Conservation (phyloP, 305 asterid species). For the Fraxinus velutina region DNA sequence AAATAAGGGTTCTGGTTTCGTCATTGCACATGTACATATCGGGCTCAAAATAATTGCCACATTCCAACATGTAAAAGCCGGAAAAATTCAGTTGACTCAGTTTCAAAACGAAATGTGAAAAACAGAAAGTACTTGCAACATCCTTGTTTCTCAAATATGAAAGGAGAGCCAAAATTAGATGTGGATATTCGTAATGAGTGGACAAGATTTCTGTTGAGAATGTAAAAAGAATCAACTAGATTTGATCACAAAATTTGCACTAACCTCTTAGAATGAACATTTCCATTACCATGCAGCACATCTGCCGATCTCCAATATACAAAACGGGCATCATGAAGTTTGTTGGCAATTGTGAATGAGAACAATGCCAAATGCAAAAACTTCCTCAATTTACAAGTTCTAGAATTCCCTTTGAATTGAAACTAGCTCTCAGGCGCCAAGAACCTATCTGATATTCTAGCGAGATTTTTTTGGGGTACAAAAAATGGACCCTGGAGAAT, state of each 20-base stretch:
- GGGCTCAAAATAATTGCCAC: background rate
- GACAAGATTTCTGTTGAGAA: constrained; percentile 8
- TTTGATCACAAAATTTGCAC: constrained; percentile 18
- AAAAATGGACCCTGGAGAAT: constrained; percentile 57
- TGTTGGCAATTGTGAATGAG: constrained; percentile 2
- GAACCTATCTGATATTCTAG: constrained; percentile 24
- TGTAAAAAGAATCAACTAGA: constrained; percentile 16
- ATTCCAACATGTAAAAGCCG: background rate
- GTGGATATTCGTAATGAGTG: constrained; percentile 21
- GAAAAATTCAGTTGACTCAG: background rate
- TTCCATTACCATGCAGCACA: background rate
- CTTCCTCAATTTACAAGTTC: constrained; percentile 36
- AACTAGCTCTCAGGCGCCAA: background rate
- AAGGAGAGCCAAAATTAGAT: constrained; percentile 4
- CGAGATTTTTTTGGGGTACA: constrained; percentile 63
- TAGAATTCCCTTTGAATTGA: background rate
- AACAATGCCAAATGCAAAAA: constrained; percentile 12
- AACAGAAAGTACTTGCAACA: background rate
- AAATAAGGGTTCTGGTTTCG: background rate
- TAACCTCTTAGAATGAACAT: constrained; percentile 16
- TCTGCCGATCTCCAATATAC: background rate
- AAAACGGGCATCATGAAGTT: constrained; percentile 16
- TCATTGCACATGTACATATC: background rate
- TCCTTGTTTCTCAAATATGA: background rate
- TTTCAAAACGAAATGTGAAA: background rate